A percentile compares a stretch with the other conserved stretches of the same genome.
phyloP scores from a whole-genome alignment of 495 filamentous ascomycete genomes.

The Aspergillus panamensis region DNA sequence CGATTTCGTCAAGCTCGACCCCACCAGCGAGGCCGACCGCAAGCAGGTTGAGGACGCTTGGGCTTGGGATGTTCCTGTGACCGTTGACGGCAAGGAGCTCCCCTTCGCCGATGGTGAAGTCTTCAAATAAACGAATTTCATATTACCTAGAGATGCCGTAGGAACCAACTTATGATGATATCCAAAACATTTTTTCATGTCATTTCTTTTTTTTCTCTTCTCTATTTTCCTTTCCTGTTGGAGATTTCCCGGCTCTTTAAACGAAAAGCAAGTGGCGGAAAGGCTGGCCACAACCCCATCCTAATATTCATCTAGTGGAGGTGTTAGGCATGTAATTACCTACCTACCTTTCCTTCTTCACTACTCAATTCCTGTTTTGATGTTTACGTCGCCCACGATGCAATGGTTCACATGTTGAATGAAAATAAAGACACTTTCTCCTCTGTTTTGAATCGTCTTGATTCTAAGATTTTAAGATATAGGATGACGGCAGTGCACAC shows the following conservation, averaged over 20 bases:
- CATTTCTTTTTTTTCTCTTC: constrained; percentile 7
- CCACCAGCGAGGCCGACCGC: constrained; percentile 72
- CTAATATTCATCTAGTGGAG: not conserved
- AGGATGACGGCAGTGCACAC: constrained; percentile 1
- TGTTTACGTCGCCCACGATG: constrained; percentile 17
- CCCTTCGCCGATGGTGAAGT: constrained; percentile 85
- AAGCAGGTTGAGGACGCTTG: constrained; percentile 84
- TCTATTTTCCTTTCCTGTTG: not conserved
- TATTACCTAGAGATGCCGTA: constrained; percentile 8
- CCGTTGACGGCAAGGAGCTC: constrained; percentile 76
- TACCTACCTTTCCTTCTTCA: not conserved
- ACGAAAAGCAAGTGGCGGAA: not conserved
- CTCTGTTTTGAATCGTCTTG: constrained; percentile 4
- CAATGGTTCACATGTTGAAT: constrained; percentile 19
- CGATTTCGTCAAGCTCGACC: constrained; percentile 92
- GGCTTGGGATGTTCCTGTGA: constrained; percentile 80
- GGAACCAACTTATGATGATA: constrained; percentile 22
- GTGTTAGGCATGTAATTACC: not conserved
- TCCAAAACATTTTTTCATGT: constrained; percentile 19
- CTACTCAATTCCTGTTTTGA: constrained; percentile 3
- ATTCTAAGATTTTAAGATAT: constrained; percentile 16
- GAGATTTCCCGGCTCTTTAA: not conserved
- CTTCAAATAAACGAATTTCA: constrained; percentile 78
- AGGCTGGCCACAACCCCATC: too few relatives aligned
- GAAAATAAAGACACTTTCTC: constrained; percentile 13